phyloP scores from a whole-genome alignment of 345 rosid genomes.

The Salix suchowensis region DNA sequence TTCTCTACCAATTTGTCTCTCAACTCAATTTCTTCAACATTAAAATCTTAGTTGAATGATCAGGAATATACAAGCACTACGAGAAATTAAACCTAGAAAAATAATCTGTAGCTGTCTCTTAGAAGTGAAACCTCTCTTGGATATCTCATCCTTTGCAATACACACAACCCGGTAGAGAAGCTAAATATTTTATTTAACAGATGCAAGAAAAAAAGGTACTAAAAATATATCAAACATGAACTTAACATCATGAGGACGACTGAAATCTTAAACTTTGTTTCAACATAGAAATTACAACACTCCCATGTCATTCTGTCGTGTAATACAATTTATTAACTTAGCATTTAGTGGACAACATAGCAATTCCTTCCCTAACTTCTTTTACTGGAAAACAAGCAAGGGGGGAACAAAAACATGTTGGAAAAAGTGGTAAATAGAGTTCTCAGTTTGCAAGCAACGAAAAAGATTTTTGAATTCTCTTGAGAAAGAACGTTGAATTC shows the following conservation, averaged over 20 bases:
- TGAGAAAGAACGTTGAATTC: slow-evolving; percentile 15
- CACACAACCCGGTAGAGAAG: background rate
- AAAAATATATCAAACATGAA: background rate
- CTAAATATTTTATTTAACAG: background rate
- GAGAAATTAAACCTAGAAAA: background rate
- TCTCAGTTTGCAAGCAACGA: slow-evolving; percentile 13
- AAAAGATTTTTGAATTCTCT: slow-evolving; percentile 19
- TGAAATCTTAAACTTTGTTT: background rate
- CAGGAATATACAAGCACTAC: background rate
- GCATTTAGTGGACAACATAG: background rate
- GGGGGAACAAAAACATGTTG: background rate
- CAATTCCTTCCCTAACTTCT: background rate
- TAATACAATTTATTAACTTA: background rate
- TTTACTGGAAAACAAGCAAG: background rate
- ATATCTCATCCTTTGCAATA: background rate
- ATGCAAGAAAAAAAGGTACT: background rate
- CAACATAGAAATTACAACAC: slow-evolving; percentile 1
- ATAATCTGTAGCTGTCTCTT: background rate
- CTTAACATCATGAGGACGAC: background rate
- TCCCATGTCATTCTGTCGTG: background rate
- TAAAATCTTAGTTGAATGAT: background rate
- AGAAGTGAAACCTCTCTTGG: too few species aligned
- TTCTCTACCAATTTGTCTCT: background rate
- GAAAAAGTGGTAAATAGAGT: background rate
- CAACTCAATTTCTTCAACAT: background rate